Evolutionary conservation across 176 grass and related monocot genomes (phyloP), one percentile per base, ranked within the genome.

Genomic region (Miscanthus lutarioriparius): DNA sequence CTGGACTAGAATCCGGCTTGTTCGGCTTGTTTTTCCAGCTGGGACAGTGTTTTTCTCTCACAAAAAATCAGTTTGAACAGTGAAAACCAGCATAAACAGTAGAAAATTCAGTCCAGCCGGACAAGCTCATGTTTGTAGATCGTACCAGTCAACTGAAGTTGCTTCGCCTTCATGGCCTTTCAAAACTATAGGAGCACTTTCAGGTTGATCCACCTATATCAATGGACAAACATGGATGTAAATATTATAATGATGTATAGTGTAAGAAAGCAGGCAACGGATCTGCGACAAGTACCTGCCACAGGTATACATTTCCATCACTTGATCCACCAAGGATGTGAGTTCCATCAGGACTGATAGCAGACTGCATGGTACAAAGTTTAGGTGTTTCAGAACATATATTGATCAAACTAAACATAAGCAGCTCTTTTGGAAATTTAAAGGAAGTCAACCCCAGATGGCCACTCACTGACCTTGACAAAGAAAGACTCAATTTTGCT

Each of bases 401-500:
- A 92, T 2, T 10, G 62, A 77, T 65, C 13, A 53, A 72, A 43
- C n/a, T 35, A 88, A 44, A 63, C 10, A 30, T 27, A 40, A 40
- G 11, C 11, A n/a, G 5, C 8, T 39, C 56, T 26, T 39, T 26
- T 38, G 58, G 5, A 64, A 4, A n/a, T 58, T 76, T 76, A 7
- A 54, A 13, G 2, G 16, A 54, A 37, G 12, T 8, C 4, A 26
- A 37, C 30, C 53, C 23, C 17, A 86, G 63, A 49, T 36, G 15
- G 9, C 32, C 7, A 61, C 51, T 76, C 75, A 73, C 89, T 88
- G 53, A 88, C 92, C 92, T 99, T 99, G 11, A 96, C 96, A 91
- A 94, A 99, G 75, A 99, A 99, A 67, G 93, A 99, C 32, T 94
- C 93, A 2, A 99, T 94, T 96, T 92, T 99, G 75, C 96, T 96